These are phyloP conservation scores for Lachancea lanzarotensis DNA, from an alignment of 805 yeast genomes.

Conservation along the genomic window DNA sequence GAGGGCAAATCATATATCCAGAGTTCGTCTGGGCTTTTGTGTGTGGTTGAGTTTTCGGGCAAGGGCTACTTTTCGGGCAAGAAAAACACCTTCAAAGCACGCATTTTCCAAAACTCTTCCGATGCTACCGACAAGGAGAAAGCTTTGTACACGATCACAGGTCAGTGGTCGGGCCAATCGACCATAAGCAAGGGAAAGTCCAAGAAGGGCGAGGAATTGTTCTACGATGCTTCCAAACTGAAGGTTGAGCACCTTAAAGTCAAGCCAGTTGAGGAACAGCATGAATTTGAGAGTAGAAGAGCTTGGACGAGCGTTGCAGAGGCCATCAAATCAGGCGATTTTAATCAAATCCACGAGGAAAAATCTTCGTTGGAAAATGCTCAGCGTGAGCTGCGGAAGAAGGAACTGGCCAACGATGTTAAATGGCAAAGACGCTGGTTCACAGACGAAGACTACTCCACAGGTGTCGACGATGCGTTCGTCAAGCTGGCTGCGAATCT, in stretches of 20 bases:
- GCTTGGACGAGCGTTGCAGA: constrained; percentile 90
- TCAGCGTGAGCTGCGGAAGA: constrained; percentile 75
- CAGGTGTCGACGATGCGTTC: constrained; percentile 33
- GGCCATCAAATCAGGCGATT: constrained; percentile 73
- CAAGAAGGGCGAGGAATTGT: constrained; percentile 41
- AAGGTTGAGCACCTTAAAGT: constrained; percentile 56
- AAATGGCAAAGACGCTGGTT: constrained; percentile 85
- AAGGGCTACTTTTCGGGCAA: constrained; percentile 94
- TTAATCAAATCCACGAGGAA: constrained; percentile 63
- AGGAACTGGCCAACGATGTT: constrained; percentile 57
- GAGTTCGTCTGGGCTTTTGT: constrained; percentile 67
- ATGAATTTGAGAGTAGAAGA: constrained; percentile 71
- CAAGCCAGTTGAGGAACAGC: constrained; percentile 77
- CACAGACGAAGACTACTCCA: constrained; percentile 40
- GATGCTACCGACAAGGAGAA: constrained; percentile 49
- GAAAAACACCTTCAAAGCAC: constrained; percentile 86
- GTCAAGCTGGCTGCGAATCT: constrained; percentile 41
- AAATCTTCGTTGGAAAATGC: constrained; percentile 75
- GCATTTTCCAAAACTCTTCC: constrained; percentile 51
- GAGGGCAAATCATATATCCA: constrained; percentile 86
- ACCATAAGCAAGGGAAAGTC: constrained; percentile 52
- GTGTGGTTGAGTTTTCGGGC: constrained; percentile 76
- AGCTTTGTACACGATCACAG: constrained; percentile 71
- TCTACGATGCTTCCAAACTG: constrained; percentile 54
- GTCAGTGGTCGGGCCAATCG: constrained; percentile 88